Base-by-base conservation (phyloP, 2,329 filamentous ascomycete species). In the Ceratocystis smalleyi region DNA sequence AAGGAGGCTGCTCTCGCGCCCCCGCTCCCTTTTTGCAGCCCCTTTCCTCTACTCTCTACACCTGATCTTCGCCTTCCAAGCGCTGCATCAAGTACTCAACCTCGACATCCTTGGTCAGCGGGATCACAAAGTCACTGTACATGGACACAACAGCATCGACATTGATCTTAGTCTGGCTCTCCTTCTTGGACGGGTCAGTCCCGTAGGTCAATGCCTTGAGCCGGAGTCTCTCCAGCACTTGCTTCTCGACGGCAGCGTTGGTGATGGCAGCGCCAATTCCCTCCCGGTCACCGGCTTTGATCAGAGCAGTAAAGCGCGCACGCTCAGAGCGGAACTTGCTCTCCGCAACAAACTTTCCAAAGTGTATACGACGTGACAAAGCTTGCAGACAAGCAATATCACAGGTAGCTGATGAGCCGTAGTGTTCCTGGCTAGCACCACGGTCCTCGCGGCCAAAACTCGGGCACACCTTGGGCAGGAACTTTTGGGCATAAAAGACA, bases 81-180 rank as follows among this genome's bases (percentile, higher is more conserved):
- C 94, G 83, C 75, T 97, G 90, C 89, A 99, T 95, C 69, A 99
- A 78, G 74, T 99, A 99, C 70, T 99, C 94, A 8, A 99, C 91
- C 78, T 99, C 94, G 49, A 99, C 92, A 68, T 91, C 87, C 75
- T 99, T 99, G n/a, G 94, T 99, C 73, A 97, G 76, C 0, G 94
- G 94, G 70, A 99, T 99, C 67, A 99, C 91, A 75, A 88, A 89
- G 73, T 96, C 83, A 80, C 84, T 84, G 77, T 96, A 96, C 87
- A 95, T 92, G 68, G 81, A 80, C 62, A 95, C 89, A 27, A 96
- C 90, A 0, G 91, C 91, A 67, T 97, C 90, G 1, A 88, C 89
- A 72, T 97, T 85, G 71, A 99, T 95, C 81, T 97, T 97, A 68
- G 78, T 79, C 64, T 79, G 77, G n/a, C 79, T 80, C 12, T 78